phyloP scores from a whole-genome alignment of 2,329 filamentous ascomycete species.

The Bipolaris oryzae region DNA sequence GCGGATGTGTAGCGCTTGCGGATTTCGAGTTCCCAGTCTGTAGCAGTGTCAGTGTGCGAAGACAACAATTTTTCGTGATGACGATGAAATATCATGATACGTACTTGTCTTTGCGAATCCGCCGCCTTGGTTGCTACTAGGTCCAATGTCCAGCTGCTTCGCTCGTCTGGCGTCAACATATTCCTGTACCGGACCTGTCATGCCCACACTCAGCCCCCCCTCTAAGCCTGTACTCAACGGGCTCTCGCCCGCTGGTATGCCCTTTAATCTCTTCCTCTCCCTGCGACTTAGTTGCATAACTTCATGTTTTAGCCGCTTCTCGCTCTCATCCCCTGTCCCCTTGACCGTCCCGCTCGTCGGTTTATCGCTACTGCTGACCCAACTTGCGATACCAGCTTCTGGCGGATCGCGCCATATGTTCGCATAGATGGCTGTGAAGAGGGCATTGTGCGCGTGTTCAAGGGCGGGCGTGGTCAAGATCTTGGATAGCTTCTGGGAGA shows the following conservation, averaged over 20 bases:
- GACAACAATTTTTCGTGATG: not conserved
- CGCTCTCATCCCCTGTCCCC: slow-evolving; percentile 63
- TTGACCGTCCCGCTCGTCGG: slow-evolving; percentile 72
- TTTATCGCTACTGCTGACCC: slow-evolving; percentile 75
- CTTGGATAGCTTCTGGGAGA: slow-evolving; percentile 61
- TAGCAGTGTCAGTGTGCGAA: slow-evolving; percentile 10
- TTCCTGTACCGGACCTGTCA: slow-evolving; percentile 33
- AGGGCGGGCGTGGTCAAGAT: slow-evolving; percentile 61
- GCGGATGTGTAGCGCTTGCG: slow-evolving; percentile 68
- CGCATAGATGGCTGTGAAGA: slow-evolving; percentile 63
- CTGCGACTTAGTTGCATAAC: slow-evolving; percentile 66
- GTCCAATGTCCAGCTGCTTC: slow-evolving; percentile 65
- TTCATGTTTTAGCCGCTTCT: slow-evolving; percentile 68
- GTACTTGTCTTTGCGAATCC: slow-evolving; percentile 80
- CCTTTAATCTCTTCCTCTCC: slow-evolving; percentile 65
- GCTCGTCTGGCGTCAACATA: slow-evolving; percentile 48
- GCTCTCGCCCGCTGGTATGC: slow-evolving; percentile 53
- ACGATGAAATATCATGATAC: slow-evolving; percentile 39
- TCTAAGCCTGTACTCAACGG: slow-evolving; percentile 9
- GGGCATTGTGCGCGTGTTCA: slow-evolving; percentile 67
- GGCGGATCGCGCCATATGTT: slow-evolving; percentile 66
- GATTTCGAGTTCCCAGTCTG: slow-evolving; percentile 68
- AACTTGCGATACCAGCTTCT: slow-evolving; percentile 66
- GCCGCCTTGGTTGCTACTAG: slow-evolving; percentile 68
- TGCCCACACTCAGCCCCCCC: slow-evolving; percentile 18